Evolutionary conservation across 1,139 yeast genomes (phyloP).

Genomic region (Yamadazyma aaseri): DNA sequence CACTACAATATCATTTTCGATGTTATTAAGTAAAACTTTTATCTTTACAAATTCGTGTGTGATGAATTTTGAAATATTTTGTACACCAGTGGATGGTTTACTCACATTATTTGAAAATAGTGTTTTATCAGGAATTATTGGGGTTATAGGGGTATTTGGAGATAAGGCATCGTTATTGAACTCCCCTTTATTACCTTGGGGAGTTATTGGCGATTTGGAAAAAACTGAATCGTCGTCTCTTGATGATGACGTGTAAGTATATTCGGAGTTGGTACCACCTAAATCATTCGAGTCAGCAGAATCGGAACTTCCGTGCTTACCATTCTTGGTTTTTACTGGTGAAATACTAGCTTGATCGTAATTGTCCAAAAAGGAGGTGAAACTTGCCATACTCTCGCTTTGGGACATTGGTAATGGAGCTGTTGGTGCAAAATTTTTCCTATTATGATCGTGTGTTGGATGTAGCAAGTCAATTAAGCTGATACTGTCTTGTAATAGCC

Average conservation of each 20-base stretch:
- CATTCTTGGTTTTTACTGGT: neutral
- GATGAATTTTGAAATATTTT: neutral
- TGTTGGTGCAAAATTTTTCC: slow-evolving; percentile 24
- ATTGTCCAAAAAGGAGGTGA: slow-evolving; percentile 24
- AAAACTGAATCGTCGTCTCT: slow-evolving; percentile 10
- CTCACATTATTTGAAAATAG: neutral
- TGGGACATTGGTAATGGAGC: slow-evolving; percentile 26
- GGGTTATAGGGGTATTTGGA: slow-evolving; percentile 24
- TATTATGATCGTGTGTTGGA: slow-evolving; percentile 11
- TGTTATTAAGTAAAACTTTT: slow-evolving; percentile 30
- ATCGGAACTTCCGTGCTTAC: neutral
- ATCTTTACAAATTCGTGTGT: slow-evolving; percentile 26
- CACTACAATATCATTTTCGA: slow-evolving; percentile 33
- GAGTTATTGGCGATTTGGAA: slow-evolving; percentile 15
- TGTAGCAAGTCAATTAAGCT: slow-evolving; percentile 20
- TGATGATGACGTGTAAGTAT: slow-evolving; percentile 1
- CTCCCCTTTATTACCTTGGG: slow-evolving; percentile 3
- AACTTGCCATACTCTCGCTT: slow-evolving; percentile 21
- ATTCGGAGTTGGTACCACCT: neutral
- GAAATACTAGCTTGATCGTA: slow-evolving; percentile 5
- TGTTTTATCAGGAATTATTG: slow-evolving; percentile 16
- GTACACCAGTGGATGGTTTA: neutral
- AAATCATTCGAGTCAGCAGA: slow-evolving; percentile 1
- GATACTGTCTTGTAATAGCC: slow-evolving; percentile 23
- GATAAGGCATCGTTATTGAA: slow-evolving; percentile 7